Conservation (phyloP, 2,329 filamentous ascomycete genomes). For the Aureobasidium sp. region DNA sequence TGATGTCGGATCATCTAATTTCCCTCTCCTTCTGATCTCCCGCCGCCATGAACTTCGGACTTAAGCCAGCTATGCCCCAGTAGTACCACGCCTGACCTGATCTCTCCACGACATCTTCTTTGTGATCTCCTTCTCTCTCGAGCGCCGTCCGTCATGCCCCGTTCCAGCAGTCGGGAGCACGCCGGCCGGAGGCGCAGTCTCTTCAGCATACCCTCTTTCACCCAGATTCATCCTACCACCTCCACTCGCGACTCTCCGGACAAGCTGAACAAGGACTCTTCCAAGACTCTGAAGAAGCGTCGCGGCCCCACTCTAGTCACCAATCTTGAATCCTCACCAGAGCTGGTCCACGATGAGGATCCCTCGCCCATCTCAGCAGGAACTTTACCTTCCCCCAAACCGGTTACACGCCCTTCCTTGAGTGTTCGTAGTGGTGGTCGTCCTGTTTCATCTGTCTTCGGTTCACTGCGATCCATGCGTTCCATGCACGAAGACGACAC, state of each 20-base stretch:
- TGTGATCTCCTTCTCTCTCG: neutral
- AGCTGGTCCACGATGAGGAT: conserved; percentile 19
- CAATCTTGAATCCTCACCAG: conserved; percentile 21
- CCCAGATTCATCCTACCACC: conserved; percentile 21
- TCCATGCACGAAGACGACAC: conserved; percentile 48
- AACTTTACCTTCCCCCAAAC: conserved; percentile 21
- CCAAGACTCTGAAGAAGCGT: conserved; percentile 23
- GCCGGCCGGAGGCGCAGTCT: conserved; percentile 25
- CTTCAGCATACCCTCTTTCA: conserved; percentile 28
- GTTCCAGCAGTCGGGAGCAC: conserved; percentile 15
- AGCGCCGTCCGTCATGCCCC: conserved; percentile 16
- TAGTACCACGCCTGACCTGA: neutral
- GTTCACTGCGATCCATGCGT: conserved; percentile 49
- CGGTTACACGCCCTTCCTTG: conserved; percentile 23
- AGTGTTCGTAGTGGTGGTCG: conserved; percentile 27
- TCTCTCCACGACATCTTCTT: conserved; percentile 2
- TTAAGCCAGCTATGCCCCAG: conserved; percentile 10
- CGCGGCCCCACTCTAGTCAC: conserved; percentile 23
- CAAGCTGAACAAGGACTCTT: conserved; percentile 27
- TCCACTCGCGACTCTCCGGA: conserved; percentile 10
- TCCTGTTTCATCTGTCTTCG: conserved; percentile 47
- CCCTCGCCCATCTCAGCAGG: conserved; percentile 19
- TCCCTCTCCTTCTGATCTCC: conserved; percentile 6
- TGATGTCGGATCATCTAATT: conserved; percentile 5
- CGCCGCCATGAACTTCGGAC: conserved; percentile 7